Conservation (phyloP, 2,329 filamentous ascomycete species). For the Didymella arachidicola region DNA sequence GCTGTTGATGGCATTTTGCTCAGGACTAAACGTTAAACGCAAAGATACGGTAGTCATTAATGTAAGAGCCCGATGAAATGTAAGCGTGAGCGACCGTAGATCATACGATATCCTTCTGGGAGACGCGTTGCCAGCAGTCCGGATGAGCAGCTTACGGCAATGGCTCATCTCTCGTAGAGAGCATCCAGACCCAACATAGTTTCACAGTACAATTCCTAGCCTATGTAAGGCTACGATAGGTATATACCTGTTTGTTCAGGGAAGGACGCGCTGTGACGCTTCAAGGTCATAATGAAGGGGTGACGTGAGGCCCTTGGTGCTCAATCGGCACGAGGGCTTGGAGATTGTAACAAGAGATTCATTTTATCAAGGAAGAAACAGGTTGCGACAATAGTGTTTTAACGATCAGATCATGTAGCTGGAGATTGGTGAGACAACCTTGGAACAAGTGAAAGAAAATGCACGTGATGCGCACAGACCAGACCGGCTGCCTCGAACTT, state of each 20-base stretch:
- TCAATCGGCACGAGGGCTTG: background rate
- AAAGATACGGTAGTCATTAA: background rate
- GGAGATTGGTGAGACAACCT: background rate
- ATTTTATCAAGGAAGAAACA: background rate
- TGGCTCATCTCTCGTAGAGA: background rate
- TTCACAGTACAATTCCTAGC: background rate
- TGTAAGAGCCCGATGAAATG: background rate
- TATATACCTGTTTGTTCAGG: too few relatives aligned
- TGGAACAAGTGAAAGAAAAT: background rate
- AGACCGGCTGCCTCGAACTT: constrained; percentile 31
- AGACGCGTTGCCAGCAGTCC: background rate
- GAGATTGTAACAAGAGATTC: background rate
- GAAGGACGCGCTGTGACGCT: background rate
- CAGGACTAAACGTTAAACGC: too few relatives aligned
- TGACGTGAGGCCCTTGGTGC: too few relatives aligned
- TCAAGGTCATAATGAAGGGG: too few relatives aligned
- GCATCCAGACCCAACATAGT: too few relatives aligned
- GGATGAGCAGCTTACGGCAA: background rate
- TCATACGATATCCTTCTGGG: background rate
- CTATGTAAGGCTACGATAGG: background rate
- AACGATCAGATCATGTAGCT: background rate
- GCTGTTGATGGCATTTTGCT: background rate
- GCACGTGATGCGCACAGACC: constrained; percentile 10
- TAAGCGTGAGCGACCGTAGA: background rate
- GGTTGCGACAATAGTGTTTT: background rate